Evolutionary conservation across 495 filamentous ascomycete genomes (phyloP), one percentile per base, ranked within the genome.

Genomic region (Penicillium pancosmium): DNA sequence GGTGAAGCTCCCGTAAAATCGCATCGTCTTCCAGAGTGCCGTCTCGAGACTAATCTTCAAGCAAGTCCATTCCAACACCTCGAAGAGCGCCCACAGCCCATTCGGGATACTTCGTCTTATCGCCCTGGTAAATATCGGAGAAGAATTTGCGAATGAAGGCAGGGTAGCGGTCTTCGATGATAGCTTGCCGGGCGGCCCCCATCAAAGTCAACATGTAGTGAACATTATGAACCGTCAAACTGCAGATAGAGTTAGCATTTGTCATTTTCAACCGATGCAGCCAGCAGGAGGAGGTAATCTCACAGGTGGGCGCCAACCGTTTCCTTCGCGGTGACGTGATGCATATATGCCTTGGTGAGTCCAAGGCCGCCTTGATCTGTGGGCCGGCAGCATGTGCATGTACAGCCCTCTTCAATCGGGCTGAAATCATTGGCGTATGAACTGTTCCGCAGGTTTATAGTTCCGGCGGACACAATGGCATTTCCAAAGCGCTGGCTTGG

Each of bases 181-280:
- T 93, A 25, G 94, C 88, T 54, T 89, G 76, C 57, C 92, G 81
- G 2, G 85, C 86, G 43, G 79, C 74, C 12, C 78, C 76, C 93
- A 98, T 97, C 61, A 99, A 72, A 48, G 83, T 79, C 27, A 99
- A 80, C 61, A 96, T 83, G 66, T 93, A 95, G 68, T 91, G 90
- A 23, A 98, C 91, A 70, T 99, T 98, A 73, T 99, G 94, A 62
- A 97, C 88, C 0, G 92, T 95, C 35, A 98, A 76, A n/a, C 81
- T 84, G 21, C 7, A 23, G 23, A 21, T 2, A n/a, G 2, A 23
- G 33, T 72, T 66, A 71, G 69, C 48, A 31, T 31, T 31, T 31
- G 8, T 31, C 5, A 31, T 31, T 31, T 31, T 4, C 8, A 31
- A 1, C 8, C 27, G 36, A 34, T 5, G 18, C 21, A 47, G 40